Evolutionary conservation across 441 rosid species (phyloP), one percentile per base, ranked within the genome.

Genomic region (Theobroma grandiflorum): DNA sequence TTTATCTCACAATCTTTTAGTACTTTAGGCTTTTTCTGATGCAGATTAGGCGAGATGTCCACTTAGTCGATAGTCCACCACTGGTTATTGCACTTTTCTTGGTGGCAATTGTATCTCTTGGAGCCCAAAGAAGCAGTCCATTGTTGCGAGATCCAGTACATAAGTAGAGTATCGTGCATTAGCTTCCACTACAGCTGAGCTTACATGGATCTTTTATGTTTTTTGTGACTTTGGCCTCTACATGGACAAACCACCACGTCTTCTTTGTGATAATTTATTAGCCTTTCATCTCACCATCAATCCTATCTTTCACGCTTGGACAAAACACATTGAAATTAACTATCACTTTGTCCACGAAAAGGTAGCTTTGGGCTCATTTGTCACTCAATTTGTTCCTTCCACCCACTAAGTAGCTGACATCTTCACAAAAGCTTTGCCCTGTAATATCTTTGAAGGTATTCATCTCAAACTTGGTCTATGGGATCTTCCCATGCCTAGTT

Each of bases 241-340:
- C n/a, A n/a, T n/a, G n/a, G n/a, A n/a, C n/a, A 9, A 22, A 1
- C 15, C 57, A 31, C 5, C 43, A 10, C 3, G 2, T 2, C 10
- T 78, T 0, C 31, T n/a, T 42, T 42, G 67, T 58, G 76, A 78
- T 16, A 57, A 78, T 12, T 14, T 58, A 7, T 69, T 35, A 26
- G 68, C 81, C 43, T 26, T 78, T 11, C 49, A 77, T 20, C 67
- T 55, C 66, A 37, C 35, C 1, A 22, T 38, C 5, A 77, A 77
- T 49, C 76, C 14, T 0, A 58, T 70, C 4, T 70, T 78, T 33
- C 76, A 70, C 18, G 76, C 59, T 26, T 3, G 35, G 0, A 59
- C 69, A 10, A 37, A 70, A 5, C 76, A 59, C 8, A 16, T 70
- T 16, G 49, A 66, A 8, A 37, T 66, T 4, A 49, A 66, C 8